Percentiles rank a stretch among this genome's conserved stretches.
phyloP scores from a whole-genome alignment of 345 rosid species.

The Raphanus sativus region DNA sequence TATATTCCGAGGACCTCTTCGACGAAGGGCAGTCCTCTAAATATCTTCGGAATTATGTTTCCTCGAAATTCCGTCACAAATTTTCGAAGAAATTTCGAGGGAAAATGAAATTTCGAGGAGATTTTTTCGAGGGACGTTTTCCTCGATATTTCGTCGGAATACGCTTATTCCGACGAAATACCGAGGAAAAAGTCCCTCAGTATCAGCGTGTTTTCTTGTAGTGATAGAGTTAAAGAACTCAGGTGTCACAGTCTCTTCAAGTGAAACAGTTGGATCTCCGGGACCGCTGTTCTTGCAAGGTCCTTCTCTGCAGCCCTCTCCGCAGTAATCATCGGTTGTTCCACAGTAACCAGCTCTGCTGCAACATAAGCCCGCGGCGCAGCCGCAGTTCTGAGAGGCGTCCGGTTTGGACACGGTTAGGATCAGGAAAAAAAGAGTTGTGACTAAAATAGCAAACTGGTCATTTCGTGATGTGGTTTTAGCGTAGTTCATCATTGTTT shows the following conservation, averaged over 20 bases:
- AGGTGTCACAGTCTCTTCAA: conserved; percentile 47
- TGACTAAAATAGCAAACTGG: neutral
- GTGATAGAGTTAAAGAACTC: conserved; percentile 58
- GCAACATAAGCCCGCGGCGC: conserved; percentile 44
- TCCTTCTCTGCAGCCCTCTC: conserved; percentile 48
- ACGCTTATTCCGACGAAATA: no score
- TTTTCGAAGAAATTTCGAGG: no score
- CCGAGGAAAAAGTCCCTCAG: no score
- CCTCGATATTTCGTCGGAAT: no score
- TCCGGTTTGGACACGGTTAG: conserved; percentile 22
- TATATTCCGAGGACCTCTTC: no score
- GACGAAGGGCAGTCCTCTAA: no score
- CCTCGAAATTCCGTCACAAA: no score
- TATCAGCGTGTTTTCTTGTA: no score
- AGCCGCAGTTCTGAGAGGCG: conserved; percentile 40
- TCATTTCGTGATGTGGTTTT: conserved; percentile 15
- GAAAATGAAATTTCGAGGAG: no score
- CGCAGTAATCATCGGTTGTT: conserved; percentile 39
- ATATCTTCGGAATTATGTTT: no score
- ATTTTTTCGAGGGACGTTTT: no score
- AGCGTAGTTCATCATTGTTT: conserved; percentile 1
- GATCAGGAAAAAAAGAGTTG: conserved; percentile 15
- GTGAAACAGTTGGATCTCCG: conserved; percentile 33
- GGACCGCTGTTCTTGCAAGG: conserved; percentile 45
- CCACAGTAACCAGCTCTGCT: conserved; percentile 45